Evolutionary conservation across 1,139 yeast genomes (phyloP), one percentile per base, ranked within the genome.

Genomic region (Blastobotrys serpentis): DNA sequence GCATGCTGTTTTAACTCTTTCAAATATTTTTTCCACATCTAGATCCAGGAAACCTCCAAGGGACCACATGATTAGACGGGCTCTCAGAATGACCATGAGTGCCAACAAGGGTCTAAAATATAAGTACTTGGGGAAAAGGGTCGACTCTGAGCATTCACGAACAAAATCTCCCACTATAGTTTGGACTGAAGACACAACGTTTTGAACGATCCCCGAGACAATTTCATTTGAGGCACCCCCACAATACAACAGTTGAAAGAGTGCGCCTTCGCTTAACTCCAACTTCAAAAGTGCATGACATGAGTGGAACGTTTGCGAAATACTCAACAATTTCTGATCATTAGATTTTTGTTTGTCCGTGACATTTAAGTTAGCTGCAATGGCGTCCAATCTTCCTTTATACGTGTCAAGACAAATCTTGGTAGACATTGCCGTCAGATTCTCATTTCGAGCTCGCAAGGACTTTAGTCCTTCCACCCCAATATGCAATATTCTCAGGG

Each of bases 31-130:
- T 36, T 50, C 56, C 3, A 49, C 45, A 25, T 53, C 52, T 11
- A 54, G 41, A 4, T 50, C 48, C 36, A 51, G 26, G 13, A 46
- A 48, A 13, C 52, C 29, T 4, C 56, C 32, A 32, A 51, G 39
- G 13, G 56, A 40, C 58, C 59, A 54, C 26, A 53, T 44, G 4
- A 57, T 42, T 6, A 58, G 39, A 19, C 58, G 46, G 13, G 56
- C 42, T 21, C 62, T 52, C 5, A 57, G 44, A 38, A 58, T 39
- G 13, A 60, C 53, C 11, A 77, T 76, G 33, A 79, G 61, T 0
- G 82, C 78, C 59, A 77, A 78, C 71, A 79, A 66, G 2, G 84
- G 81, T 41, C 83, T 63, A 55, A 78, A 78, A 59, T 76, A 76
- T 57, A 78, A 71, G 53, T 76, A 77, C 1, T 82, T 77, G 1